Evolutionary conservation across 352 stramenopile genomes (phyloP).

Genomic region (Phytophthora hibernalis): DNA sequence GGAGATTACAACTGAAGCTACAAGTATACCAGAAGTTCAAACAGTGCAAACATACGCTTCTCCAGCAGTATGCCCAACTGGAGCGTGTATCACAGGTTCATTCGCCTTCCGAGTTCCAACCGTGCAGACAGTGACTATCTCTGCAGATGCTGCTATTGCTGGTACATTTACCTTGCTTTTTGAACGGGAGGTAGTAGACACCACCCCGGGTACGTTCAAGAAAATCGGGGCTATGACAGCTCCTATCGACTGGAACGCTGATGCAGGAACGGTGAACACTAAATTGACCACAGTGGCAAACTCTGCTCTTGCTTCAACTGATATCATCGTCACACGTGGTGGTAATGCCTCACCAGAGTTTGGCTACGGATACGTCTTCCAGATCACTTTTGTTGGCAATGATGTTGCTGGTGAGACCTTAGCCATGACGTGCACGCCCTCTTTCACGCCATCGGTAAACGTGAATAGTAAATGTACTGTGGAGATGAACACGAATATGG

Average conservation of each 20-base stretch:
- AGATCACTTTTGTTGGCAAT: constrained; percentile 82
- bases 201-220: constrained; percentile 38
- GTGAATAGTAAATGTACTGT: constrained; percentile 49
- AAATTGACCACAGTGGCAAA: constrained; percentile 40
- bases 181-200: constrained; percentile 36
- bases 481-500: constrained; percentile 75
- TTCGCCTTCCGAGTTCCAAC: constrained; percentile 79
- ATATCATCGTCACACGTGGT: constrained; percentile 80
- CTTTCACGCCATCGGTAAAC: constrained; percentile 46
- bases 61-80: constrained; percentile 51
- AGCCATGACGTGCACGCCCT: no score
- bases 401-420: constrained; percentile 69
- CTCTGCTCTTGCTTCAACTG: constrained; percentile 39
- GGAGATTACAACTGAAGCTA: constrained; percentile 64
- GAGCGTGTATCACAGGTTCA: constrained; percentile 53
- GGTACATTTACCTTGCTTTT: constrained; percentile 66
- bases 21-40: constrained; percentile 76
- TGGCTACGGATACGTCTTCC: constrained; percentile 72
- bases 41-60: constrained; percentile 63
- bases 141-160: constrained; percentile 54
- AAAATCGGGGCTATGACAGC: constrained; percentile 28
- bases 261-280: constrained; percentile 38
- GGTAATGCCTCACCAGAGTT: constrained; percentile 65
- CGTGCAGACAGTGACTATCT: constrained; percentile 76
- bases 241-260: constrained; percentile 55